These are phyloP conservation scores for Guadua angustifolia DNA, from an alignment of 176 grass and related monocot genomes.

Conservation along the genomic window DNA sequence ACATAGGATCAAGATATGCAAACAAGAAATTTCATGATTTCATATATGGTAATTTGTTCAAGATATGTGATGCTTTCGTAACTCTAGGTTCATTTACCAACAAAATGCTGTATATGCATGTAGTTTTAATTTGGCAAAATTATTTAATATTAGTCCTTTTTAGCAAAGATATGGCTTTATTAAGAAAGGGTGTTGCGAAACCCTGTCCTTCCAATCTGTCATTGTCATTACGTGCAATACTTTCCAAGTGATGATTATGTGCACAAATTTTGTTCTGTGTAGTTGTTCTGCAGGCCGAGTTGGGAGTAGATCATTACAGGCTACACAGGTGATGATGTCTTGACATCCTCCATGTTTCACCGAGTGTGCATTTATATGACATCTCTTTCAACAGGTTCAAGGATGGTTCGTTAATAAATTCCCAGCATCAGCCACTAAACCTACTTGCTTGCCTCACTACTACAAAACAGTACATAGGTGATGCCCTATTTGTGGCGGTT, in stretches of 20 bases:
- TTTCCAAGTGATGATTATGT: no score
- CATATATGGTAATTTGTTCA: no score
- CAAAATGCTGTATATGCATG: slow-evolving; percentile 26
- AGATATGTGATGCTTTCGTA: no score
- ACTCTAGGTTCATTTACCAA: slow-evolving; percentile 37
- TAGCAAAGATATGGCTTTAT: neutral
- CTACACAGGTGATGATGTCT: slow-evolving; percentile 52
- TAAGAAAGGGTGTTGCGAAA: neutral
- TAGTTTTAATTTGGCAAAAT: slow-evolving; percentile 4
- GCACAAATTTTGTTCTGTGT: neutral
- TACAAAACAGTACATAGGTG: no score
- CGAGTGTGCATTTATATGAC: slow-evolving; percentile 5
- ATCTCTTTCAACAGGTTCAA: slow-evolving; percentile 52
- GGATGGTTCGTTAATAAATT: slow-evolving; percentile 59
- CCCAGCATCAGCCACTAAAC: slow-evolving; percentile 32
- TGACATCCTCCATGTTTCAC: slow-evolving; percentile 20
- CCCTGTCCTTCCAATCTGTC: no score
- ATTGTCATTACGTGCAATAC: no score
- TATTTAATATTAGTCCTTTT: slow-evolving; percentile 24
- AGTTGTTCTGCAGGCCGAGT: slow-evolving; percentile 48
- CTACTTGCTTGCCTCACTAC: slow-evolving; percentile 28
- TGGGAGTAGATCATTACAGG: slow-evolving; percentile 56
- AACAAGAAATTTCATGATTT: no score
- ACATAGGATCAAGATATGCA: no score
- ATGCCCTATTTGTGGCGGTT: no score